Evolutionary conservation across 2,329 filamentous ascomycete genomes (phyloP).

Genomic region (Hymenoscyphus infarciens): DNA sequence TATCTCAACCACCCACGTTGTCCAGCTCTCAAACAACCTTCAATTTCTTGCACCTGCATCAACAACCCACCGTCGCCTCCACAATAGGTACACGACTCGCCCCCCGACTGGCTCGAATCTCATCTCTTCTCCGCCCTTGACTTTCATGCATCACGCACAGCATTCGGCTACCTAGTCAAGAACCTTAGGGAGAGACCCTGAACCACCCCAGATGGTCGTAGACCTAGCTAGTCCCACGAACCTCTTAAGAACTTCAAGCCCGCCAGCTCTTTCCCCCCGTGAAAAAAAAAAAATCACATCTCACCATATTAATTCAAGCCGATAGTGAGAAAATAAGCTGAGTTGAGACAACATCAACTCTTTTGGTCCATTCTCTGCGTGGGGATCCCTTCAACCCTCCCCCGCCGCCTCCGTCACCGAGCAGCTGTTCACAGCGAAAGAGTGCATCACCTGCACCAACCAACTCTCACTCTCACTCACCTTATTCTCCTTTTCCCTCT

Average conservation of each 20-base stretch:
- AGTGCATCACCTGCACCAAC: neutral
- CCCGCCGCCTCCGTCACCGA: neutral
- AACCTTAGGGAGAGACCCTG: slow-evolving; percentile 15
- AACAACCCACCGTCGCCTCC: neutral
- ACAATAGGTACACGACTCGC: neutral
- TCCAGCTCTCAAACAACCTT: too few species aligned
- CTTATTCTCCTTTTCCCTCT: neutral
- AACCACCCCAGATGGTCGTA: slow-evolving; percentile 2
- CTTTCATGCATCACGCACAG: slow-evolving; percentile 26
- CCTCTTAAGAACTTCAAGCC: slow-evolving; percentile 14
- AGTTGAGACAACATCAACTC: slow-evolving; percentile 26
- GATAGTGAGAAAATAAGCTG: slow-evolving; percentile 17
- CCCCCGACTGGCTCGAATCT: neutral
- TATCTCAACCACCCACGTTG: too few species aligned
- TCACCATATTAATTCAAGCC: neutral
- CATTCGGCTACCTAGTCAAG: slow-evolving; percentile 23
- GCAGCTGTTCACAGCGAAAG: neutral
- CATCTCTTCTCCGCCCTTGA: slow-evolving; percentile 6
- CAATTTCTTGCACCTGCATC: neutral
- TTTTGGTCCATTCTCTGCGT: slow-evolving; percentile 4
- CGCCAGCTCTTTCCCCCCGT: neutral
- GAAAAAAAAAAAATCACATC: neutral
- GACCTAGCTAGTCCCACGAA: slow-evolving; percentile 13
- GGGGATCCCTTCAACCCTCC: slow-evolving; percentile 6
- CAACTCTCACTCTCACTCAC: neutral